Evolutionary conservation across 2,329 filamentous ascomycete species (phyloP).

Genomic region (Pestalotiopsis sp.): DNA sequence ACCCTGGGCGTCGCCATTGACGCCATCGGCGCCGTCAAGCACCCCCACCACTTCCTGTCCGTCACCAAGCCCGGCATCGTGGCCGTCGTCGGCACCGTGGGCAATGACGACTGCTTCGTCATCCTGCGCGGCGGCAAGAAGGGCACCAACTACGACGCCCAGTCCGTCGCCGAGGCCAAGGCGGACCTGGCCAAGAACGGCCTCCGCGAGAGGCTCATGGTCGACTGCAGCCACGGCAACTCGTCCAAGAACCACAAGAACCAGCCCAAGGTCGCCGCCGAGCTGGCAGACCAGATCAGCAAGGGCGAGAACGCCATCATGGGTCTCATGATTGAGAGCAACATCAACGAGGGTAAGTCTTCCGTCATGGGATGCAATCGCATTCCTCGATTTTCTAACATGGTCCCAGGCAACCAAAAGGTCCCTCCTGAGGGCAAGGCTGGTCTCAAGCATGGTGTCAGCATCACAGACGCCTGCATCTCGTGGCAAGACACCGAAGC

Average conservation of each 20-base stretch:
- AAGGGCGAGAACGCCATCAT: slow-evolving; percentile 86
- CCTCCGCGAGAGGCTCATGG: slow-evolving; percentile 81
- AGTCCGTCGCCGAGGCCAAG: slow-evolving; percentile 84
- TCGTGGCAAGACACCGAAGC: slow-evolving; percentile 87
- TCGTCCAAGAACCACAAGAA: slow-evolving; percentile 96
- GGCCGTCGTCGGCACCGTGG: slow-evolving; percentile 90
- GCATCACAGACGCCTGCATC: slow-evolving; percentile 97
- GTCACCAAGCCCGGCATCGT: slow-evolving; percentile 96
- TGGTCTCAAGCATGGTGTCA: slow-evolving; percentile 89
- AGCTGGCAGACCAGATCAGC: slow-evolving; percentile 81
- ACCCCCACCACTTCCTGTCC: slow-evolving; percentile 95
- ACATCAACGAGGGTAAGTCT: slow-evolving; percentile 83
- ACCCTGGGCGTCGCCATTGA: slow-evolving; percentile 88
- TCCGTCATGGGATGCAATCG: too few relatives aligned
- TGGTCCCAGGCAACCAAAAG: slow-evolving; percentile 74
- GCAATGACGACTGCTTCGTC: slow-evolving; percentile 97
- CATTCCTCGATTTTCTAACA: neutral
- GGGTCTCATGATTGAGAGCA: slow-evolving; percentile 98
- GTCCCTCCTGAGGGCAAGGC: slow-evolving; percentile 84
- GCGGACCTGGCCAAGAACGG: slow-evolving; percentile 75
- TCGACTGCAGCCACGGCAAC: slow-evolving; percentile 98
- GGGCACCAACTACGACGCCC: slow-evolving; percentile 90
- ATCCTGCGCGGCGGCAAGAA: slow-evolving; percentile 91
- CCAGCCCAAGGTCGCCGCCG: slow-evolving; percentile 88
- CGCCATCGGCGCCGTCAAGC: slow-evolving; percentile 88